phyloP scores from a whole-genome alignment of 2,329 filamentous ascomycete species.

The Trichocomaceae sp. region DNA sequence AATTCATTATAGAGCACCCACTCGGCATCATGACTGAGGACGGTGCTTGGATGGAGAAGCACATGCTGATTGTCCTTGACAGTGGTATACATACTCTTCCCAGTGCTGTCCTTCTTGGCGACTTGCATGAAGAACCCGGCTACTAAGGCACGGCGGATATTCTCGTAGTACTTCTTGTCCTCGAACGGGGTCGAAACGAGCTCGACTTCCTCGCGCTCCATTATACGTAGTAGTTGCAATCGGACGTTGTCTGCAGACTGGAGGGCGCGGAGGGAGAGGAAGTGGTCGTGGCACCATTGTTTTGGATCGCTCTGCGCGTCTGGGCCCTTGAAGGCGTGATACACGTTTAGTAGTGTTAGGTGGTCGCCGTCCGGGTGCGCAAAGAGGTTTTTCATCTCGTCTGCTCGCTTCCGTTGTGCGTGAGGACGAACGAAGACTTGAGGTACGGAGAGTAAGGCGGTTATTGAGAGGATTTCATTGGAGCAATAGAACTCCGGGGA shows the following conservation, averaged over 20 bases:
- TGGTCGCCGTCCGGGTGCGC: constrained; percentile 92
- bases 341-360: constrained; percentile 91
- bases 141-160: constrained; percentile 87
- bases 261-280: constrained; percentile 80
- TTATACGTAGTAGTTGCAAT: constrained; percentile 84
- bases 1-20: constrained; percentile 99
- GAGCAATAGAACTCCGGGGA: constrained; percentile 98
- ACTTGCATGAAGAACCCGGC: constrained; percentile 99
- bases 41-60: constrained; percentile 86
- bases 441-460: constrained; percentile 85
- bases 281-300: constrained; percentile 96
- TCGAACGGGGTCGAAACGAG: constrained; percentile 84
- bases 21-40: constrained; percentile 79
- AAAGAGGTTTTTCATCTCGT: constrained; percentile 95
- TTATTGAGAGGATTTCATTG: constrained; percentile 95
- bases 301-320: constrained; percentile 66
- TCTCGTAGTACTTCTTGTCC: constrained; percentile 96
- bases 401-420: constrained; percentile 77
- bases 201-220: constrained; percentile 85
- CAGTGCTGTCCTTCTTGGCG: constrained; percentile 80
- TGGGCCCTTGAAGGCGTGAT: constrained; percentile 87
- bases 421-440: constrained; percentile 88
- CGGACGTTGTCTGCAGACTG: constrained; percentile 93
- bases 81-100: constrained; percentile 80
- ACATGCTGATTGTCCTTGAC: constrained; percentile 96